Evolutionary conservation across 2,329 filamentous ascomycete species (phyloP), one percentile per base, ranked within the genome.

Genomic region (Colletotrichum orchidophilum): DNA sequence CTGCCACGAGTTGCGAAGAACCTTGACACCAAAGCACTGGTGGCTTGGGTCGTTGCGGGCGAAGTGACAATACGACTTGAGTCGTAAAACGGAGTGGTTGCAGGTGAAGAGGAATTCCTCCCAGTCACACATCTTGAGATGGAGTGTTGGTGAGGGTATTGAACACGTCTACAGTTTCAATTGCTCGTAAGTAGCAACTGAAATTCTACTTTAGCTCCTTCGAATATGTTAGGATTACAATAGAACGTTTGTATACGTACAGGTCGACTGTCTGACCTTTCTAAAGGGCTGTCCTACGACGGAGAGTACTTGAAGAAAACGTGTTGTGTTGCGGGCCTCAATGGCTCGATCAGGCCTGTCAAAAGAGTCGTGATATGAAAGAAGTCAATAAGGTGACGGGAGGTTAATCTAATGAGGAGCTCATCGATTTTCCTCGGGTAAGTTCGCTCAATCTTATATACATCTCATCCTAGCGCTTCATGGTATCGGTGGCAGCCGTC

Each of bases 1-100:
- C 33, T 85, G 83, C 84, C 87, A 89, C 77, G 88, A 88, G 73
- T 89, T 83, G 27, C 89, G 87, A 71, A 93, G 85, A 49, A 88
- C 88, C 82, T 92, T 91, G 66, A 93, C 88, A 12, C 90, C 86
- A 74, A 88, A 88, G 80, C 93, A 95, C 75, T 90, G 85, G 78
- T 95, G 92, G 72, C 87, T 85, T 1, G 89, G 89, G 75, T 94
- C 90, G 77, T 93, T 94, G 70, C 93, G 90, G 6, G 93, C 92
- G 74, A 90, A 91, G 81, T 95, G 93, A 80, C 93, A 95, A 80
- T 94, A 88, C 27, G 89, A 90, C 77, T 91, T 90, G 33, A 93
- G 83, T 24, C 90, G 87, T 29, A 86, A 81, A 18, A 83, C 82
- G 5, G 84, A 86, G 81, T 94, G 92, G 33, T 85, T 85, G 82